These are phyloP conservation scores for Neonectria punicea DNA, from an alignment of 2,329 filamentous ascomycete species.

Conservation along the genomic window DNA sequence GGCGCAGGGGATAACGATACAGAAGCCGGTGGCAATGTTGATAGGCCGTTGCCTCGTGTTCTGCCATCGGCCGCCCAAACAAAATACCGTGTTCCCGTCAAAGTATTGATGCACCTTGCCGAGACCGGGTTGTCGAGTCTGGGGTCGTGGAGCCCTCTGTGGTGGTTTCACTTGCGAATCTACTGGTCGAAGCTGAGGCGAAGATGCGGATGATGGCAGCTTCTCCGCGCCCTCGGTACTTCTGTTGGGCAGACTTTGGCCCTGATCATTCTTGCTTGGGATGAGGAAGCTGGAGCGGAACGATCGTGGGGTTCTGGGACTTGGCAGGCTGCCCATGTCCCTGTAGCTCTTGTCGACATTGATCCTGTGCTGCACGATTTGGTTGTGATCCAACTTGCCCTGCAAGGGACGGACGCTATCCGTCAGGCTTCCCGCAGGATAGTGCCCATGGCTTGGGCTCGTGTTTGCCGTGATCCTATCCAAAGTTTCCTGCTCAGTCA, in stretches of 20 bases:
- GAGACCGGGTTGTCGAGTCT: slow-evolving; percentile 50
- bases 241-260: slow-evolving; percentile 59
- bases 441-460: slow-evolving; percentile 73
- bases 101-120: slow-evolving; percentile 89
- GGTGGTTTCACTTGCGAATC: slow-evolving; percentile 48
- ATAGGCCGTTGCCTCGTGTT: slow-evolving; percentile 89
- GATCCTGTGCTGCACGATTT: slow-evolving; percentile 57
- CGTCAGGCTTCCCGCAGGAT: slow-evolving; percentile 70
- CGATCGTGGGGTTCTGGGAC: slow-evolving; percentile 78
- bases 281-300: slow-evolving; percentile 81
- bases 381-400: slow-evolving; percentile 48
- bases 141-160: slow-evolving; percentile 35
- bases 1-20: slow-evolving; percentile 80
- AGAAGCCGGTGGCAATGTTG: slow-evolving; percentile 84
- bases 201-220: slow-evolving; percentile 82
- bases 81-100: slow-evolving; percentile 92
- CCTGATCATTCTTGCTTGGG: slow-evolving; percentile 64
- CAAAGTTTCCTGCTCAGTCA: slow-evolving; percentile 77
- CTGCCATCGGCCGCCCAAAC: slow-evolving; percentile 83
- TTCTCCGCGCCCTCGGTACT: slow-evolving; percentile 79
- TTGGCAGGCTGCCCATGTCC: slow-evolving; percentile 61
- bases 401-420: slow-evolving; percentile 85
- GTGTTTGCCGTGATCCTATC: slow-evolving; percentile 79
- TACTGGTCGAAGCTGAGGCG: slow-evolving; percentile 70
- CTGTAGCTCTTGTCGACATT: slow-evolving; percentile 71